Evolutionary conservation across 768 basidiomycete species (phyloP), one percentile per base, ranked within the genome.

Genomic region (Rhodotorula babjevae): DNA sequence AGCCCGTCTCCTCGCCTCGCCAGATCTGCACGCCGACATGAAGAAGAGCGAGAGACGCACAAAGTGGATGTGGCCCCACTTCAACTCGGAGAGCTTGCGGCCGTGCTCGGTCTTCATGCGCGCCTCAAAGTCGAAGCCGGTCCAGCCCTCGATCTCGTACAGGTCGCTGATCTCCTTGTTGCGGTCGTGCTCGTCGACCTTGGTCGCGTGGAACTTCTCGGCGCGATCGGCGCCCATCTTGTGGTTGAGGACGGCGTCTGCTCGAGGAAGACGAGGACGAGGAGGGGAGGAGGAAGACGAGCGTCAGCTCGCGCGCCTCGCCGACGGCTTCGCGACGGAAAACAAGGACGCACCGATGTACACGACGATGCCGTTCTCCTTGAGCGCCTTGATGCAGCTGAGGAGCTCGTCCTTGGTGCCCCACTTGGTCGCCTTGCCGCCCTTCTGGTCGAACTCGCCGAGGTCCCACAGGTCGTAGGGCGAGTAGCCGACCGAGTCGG

Each of bases 161-260:
- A 36, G 25, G 21, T 81, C 83, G 1, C 79, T 76, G 65, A 84
- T 77, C 40, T 78, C 73, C 77, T 83, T 82, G 65, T 69, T 82
- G 19, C 82, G 73, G 71, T 84, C 79, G 46, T 83, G 77, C 50
- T 79, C 47, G 58, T 81, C 82, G 21, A 84, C 83, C 77, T 82
- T 80, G n/a, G 78, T 82, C 33, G 81, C 83, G 12, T 77, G 50
- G 78, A 83, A 84, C 31, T 76, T 78, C 73, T 84, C 83, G 58
- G 77, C 80, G 25, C 80, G 78, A 73, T 84, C 82, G 21, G 83
- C 83, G 15, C 82, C 83, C 25, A 80, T 77, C 79, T 81, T 82
- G 80, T 83, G 82, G 72, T 83, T 83, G 62, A 83, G 72, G 25
- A 83, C 83, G 3, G 81, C 82, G 67, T 82, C 82, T 69, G 61